phyloP scores from a whole-genome alignment of 2,329 filamentous ascomycete species.

The Colletotrichum sansevieriae region DNA sequence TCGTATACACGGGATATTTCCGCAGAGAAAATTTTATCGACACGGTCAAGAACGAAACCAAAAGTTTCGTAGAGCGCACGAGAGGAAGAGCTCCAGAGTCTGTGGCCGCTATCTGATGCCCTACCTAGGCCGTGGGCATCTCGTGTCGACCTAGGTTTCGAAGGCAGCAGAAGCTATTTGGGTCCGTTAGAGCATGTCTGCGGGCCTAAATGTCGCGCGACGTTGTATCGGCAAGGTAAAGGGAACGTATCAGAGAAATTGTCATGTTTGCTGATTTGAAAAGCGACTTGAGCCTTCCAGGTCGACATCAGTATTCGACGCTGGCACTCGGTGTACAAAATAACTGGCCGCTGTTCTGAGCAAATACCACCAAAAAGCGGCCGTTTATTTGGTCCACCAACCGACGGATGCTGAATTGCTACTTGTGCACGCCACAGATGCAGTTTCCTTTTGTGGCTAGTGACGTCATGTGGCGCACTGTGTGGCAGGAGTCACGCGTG shows the following conservation, averaged over 20 bases:
- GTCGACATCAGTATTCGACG: too few species aligned
- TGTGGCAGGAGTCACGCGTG: slow-evolving; percentile 13
- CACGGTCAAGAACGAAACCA: not conserved
- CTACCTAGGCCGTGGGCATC: not conserved
- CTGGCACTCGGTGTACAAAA: too few species aligned
- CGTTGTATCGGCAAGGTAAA: too few species aligned
- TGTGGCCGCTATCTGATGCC: not conserved
- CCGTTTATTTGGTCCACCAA: too few species aligned
- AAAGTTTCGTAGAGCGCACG: not conserved
- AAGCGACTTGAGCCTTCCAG: too few species aligned
- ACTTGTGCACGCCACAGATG: not conserved
- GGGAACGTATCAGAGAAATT: too few species aligned
- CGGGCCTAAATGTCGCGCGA: too few species aligned
- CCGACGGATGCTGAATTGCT: too few species aligned
- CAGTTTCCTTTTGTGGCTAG: slow-evolving; percentile 23
- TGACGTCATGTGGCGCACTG: slow-evolving; percentile 8
- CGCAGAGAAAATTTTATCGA: not conserved
- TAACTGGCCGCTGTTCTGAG: too few species aligned
- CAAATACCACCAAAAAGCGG: too few species aligned
- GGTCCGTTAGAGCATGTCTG: too few species aligned
- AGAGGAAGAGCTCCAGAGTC: not conserved
- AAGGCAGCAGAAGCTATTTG: not conserved
- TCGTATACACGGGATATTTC: not conserved
- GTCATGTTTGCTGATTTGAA: too few species aligned
- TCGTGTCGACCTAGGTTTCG: not conserved